phyloP scores from a whole-genome alignment of 768 basidiomycete genomes.

The Boletus rubescentipes region DNA sequence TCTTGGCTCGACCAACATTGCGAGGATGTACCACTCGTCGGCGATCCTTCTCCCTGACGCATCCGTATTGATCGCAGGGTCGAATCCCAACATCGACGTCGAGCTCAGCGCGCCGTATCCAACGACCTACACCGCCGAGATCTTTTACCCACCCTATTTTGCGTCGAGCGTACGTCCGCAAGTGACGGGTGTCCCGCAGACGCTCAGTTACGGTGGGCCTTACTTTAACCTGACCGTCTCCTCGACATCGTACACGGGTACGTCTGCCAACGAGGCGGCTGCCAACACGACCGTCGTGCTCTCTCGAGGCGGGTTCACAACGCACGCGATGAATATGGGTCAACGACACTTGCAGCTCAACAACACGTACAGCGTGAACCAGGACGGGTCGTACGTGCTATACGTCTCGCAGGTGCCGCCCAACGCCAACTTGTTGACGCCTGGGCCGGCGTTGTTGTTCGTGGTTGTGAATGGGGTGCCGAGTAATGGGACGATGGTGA shows the following conservation, averaged over 20 bases:
- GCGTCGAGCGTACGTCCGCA: conserved; percentile 63
- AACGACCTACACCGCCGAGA: conserved; percentile 79
- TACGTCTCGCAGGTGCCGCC: conserved; percentile 84
- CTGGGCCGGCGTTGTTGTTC: conserved; percentile 83
- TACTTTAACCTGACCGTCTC: conserved; percentile 76
- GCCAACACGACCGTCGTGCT: conserved; percentile 74
- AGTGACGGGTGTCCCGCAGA: conserved; percentile 68
- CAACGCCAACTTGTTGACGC: conserved; percentile 82
- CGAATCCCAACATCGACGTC: conserved; percentile 90
- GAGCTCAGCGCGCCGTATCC: conserved; percentile 61
- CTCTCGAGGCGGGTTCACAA: conserved; percentile 82
- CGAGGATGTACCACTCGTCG: conserved; percentile 88
- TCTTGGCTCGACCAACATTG: conserved; percentile 57
- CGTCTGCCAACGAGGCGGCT: conserved; percentile 66
- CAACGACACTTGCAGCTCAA: conserved; percentile 81
- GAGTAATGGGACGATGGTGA: conserved; percentile 72
- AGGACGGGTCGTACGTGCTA: conserved; percentile 72
- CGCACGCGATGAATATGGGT: conserved; percentile 87
- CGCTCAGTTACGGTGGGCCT: conserved; percentile 78
- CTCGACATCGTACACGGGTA: conserved; percentile 61
- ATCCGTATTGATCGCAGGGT: conserved; percentile 85
- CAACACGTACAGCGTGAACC: conserved; percentile 78
- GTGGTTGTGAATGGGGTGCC: conserved; percentile 83
- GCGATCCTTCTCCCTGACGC: conserved; percentile 89
- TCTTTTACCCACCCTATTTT: conserved; percentile 93